Percentiles rank a stretch among this genome's conserved stretches.
These are phyloP conservation scores for Avena eriantha DNA, from an alignment of 176 grass and related monocot species.

Conservation along the genomic window DNA sequence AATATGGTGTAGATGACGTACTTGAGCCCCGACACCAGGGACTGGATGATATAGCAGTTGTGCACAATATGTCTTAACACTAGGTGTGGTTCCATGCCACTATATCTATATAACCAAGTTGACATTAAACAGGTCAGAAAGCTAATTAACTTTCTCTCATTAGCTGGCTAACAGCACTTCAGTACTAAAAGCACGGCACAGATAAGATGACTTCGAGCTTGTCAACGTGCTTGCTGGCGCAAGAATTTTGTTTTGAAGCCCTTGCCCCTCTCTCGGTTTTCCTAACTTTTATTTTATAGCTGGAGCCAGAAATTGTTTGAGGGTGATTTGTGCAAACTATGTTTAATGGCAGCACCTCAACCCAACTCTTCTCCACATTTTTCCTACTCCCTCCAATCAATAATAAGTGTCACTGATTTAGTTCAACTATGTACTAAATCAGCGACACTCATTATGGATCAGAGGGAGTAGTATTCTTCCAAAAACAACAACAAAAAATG, in stretches of 20 bases:
- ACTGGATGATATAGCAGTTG: constrained; percentile 59
- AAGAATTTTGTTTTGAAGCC: not conserved
- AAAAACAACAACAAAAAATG: too few relatives aligned
- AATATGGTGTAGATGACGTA: constrained; percentile 53
- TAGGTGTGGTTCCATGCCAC: not conserved
- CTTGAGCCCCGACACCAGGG: constrained; percentile 39
- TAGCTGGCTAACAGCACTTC: not conserved
- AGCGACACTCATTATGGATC: too few relatives aligned
- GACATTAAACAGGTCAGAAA: not conserved
- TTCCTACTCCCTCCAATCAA: too few relatives aligned
- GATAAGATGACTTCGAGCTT: not conserved
- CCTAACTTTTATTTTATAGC: not conserved
- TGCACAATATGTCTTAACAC: constrained; percentile 1
- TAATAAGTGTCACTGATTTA: too few relatives aligned
- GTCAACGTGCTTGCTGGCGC: not conserved
- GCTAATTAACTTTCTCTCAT: not conserved
- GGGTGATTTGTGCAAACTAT: too few relatives aligned
- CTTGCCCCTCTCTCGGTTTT: not conserved
- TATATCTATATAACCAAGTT: not conserved
- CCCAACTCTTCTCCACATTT: too few relatives aligned
- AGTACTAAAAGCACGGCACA: not conserved
- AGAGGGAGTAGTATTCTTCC: too few relatives aligned
- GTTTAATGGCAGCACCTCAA: too few relatives aligned
- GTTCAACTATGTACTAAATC: too few relatives aligned
- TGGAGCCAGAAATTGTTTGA: not conserved